Evolutionary conservation across 2,329 filamentous ascomycete species (phyloP).

Genomic region (Diplodia corticola): DNA sequence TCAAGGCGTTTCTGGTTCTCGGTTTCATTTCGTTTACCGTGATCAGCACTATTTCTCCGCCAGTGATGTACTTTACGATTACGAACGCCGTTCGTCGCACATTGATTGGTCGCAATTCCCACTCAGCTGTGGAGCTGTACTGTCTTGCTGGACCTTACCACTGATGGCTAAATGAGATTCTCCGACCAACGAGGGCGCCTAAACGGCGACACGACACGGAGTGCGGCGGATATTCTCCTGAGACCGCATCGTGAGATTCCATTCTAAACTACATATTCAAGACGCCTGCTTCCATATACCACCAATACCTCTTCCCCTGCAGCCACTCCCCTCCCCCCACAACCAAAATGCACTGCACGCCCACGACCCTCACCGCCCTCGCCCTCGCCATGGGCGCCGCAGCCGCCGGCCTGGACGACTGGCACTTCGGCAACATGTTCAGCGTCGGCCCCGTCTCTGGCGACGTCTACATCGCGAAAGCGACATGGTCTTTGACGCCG

Average conservation of each 20-base stretch:
- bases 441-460: conserved; percentile 5
- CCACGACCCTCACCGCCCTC: background rate
- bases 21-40: background rate
- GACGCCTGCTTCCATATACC: background rate
- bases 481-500: conserved; percentile 8
- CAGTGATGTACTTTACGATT: too few species aligned
- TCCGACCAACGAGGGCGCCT: too few species aligned
- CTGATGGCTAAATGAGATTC: too few species aligned
- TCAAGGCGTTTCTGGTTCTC: background rate
- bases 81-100: background rate
- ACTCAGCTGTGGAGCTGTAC: too few species aligned
- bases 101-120: background rate
- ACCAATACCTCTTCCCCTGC: background rate
- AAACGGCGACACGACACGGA: too few species aligned
- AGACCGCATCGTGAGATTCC: background rate
- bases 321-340: fast-evolving
- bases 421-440: conserved; percentile 23
- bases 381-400: background rate
- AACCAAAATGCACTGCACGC: background rate
- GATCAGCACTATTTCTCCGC: background rate
- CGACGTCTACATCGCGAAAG: conserved; percentile 20
- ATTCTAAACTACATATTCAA: background rate
- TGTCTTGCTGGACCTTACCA: too few species aligned
- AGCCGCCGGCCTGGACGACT: background rate
- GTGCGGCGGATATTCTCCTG: background rate